Evolutionary conservation across 2,329 filamentous ascomycete species (phyloP), one percentile per base, ranked within the genome.

Genomic region (Exophiala alcalophila): DNA sequence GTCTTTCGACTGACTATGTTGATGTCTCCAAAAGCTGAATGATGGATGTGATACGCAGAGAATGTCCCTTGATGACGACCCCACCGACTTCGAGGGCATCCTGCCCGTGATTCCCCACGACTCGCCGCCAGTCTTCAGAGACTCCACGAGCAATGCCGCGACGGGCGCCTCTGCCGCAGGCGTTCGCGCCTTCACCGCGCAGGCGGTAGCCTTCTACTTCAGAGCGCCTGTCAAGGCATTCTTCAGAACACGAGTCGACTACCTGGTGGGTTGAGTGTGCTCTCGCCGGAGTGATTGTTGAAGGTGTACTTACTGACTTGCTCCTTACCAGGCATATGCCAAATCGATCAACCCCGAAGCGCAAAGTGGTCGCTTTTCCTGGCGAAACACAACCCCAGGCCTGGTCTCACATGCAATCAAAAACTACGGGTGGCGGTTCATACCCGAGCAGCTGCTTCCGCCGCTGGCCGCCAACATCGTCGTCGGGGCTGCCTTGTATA

Each of bases 201-300:
- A 94, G 61, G 73, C 88, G 57, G 77, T 95, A 40, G 83, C 88
- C 16, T 95, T 95, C 58, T 96, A 94, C 68, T 96, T 95, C 61
- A 77, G 89, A 43, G 87, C 88, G 0, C 90, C 90, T 1, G 85
- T 89, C 39, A 95, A 95, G 66, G 86, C 89, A 11, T 96, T 96
- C 62, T 94, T 96, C 67, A 80, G 87, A 49, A 90, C 86, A 1
- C 74, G 90, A 45, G 88, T 96, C 52, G 90, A 96, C 70, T 95
- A 89, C 61, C 74, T 73, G 47, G 40, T 40, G 28, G 14, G 31
- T 27, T 19, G n/a, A n/a, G n/a, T n/a, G n/a, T n/a, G n/a, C n/a
- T n/a, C n/a, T n/a, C n/a, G n/a, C n/a, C n/a, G n/a, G n/a, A n/a
- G n/a, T n/a, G n/a, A n/a, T n/a, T n/a, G n/a, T n/a, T n/a, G n/a